phyloP scores from a whole-genome alignment of 768 basidiomycete genomes.

The Boletus tomentosulus region DNA sequence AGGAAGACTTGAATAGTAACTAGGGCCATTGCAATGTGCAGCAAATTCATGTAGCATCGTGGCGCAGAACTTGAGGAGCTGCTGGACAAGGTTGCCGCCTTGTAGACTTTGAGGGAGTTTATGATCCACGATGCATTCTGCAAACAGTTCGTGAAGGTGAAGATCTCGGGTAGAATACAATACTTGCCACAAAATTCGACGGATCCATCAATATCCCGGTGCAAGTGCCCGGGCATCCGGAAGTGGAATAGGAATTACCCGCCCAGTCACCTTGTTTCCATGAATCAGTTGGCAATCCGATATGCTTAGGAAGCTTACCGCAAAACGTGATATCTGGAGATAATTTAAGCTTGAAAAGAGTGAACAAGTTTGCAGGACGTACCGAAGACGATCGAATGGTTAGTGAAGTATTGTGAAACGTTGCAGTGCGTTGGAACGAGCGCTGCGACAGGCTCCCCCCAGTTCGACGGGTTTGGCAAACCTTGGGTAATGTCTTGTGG shows the following conservation, averaged over 20 bases:
- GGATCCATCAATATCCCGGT: conserved; percentile 59
- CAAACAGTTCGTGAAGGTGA: conserved; percentile 4
- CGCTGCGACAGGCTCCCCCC: conserved; percentile 65
- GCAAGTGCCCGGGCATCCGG: conserved; percentile 74
- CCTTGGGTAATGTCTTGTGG: conserved; percentile 62
- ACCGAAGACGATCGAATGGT: conserved; percentile 78
- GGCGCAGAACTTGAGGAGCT: conserved; percentile 23
- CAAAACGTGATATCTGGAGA: conserved; percentile 75
- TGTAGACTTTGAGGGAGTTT: conserved; percentile 73
- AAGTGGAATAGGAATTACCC: conserved; percentile 73
- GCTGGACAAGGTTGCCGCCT: conserved; percentile 46
- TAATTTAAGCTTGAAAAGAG: conserved; percentile 13
- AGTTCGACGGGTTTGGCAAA: conserved; percentile 58
- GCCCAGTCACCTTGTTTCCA: conserved; percentile 69
- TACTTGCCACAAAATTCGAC: conserved; percentile 62
- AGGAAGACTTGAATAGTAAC: conserved; percentile 14
- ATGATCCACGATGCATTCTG: conserved; percentile 83
- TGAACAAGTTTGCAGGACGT: conserved; percentile 23
- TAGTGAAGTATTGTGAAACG: conserved; percentile 53
- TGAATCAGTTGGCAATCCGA: conserved; percentile 5
- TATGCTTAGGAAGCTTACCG: conserved; percentile 40
- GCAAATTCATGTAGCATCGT: conserved; percentile 2
- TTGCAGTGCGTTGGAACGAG: conserved; percentile 54
- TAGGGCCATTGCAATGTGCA: conserved; percentile 8
- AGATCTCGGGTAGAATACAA: neutral